Evolutionary conservation across 192 early-diverging fungal genomes (phyloP).

Genomic region (Backusella macrospora): DNA sequence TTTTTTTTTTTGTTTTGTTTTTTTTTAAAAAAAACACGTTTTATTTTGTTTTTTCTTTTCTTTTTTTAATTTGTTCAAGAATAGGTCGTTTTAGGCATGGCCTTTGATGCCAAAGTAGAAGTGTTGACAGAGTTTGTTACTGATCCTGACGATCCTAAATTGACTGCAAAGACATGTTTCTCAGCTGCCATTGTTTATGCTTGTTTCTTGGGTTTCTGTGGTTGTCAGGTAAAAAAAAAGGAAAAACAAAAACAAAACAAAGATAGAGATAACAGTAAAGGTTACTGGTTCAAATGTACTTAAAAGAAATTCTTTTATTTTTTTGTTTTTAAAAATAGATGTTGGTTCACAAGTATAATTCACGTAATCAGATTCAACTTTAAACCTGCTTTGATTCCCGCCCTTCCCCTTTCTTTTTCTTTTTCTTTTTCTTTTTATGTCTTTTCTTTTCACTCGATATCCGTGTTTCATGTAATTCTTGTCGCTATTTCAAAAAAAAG

Average conservation of each 20-base stretch:
- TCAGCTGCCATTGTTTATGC: slow-evolving; percentile 53
- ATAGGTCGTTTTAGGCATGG: slow-evolving; percentile 43
- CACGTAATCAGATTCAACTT: slow-evolving; percentile 44
- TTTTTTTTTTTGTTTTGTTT: no score
- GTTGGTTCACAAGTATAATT: slow-evolving; percentile 41
- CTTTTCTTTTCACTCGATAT: slow-evolving; percentile 4
- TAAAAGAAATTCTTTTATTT: neutral
- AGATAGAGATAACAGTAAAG: neutral
- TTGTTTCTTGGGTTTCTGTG: slow-evolving; percentile 54
- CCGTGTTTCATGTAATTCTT: slow-evolving; percentile 14
- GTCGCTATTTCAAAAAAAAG: slow-evolving; percentile 13
- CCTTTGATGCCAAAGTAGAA: slow-evolving; percentile 51
- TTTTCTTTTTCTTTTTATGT: no score
- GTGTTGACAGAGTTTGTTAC: slow-evolving; percentile 47
- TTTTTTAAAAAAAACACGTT: no score
- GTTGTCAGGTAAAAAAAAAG: slow-evolving; percentile 47
- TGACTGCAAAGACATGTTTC: slow-evolving; percentile 51
- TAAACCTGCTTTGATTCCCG: slow-evolving; percentile 22
- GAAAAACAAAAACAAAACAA: neutral
- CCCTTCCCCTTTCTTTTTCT: neutral
- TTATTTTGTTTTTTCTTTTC: no score
- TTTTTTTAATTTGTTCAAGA: no score
- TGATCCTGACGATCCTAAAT: slow-evolving; percentile 51
- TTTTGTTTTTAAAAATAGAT: slow-evolving; percentile 7
- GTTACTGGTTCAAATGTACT: neutral